Evolutionary conservation across 2,329 filamentous ascomycete genomes (phyloP), one percentile per base, ranked within the genome.

Genomic region (Fusarium miscanthi): DNA sequence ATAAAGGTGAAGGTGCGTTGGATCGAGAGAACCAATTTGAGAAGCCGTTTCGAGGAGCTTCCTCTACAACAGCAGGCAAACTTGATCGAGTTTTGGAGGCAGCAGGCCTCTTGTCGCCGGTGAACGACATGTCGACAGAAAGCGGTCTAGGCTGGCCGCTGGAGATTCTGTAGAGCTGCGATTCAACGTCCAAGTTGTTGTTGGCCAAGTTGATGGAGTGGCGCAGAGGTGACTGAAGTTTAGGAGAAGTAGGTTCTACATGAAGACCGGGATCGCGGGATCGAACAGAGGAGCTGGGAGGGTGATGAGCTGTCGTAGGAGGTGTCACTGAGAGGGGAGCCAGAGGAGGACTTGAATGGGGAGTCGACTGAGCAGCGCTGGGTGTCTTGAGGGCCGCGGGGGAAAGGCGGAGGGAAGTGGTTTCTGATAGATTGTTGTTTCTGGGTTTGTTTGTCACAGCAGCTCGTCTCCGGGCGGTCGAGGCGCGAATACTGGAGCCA

Each of bases 111-210:
- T 72, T 78, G 72, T 81, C 77, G 60, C 78, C 74, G 54, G 80
- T 81, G 38, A 78, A 78, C 54, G 74, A 74, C 80, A 78, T 79
- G 33, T 76, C 69, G 75, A 82, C 19, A 80, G 81, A 56, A 79
- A 82, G 49, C 21, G 71, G 66, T 35, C 69, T 64, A 23, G 45
- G 52, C 21, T 66, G 60, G 31, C 66, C 60, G 7, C 68, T 54
- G 30, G 69, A 57, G 65, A 65, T 51, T 45, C 38, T 60, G 31
- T 71, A 63, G 54, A 70, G 57, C 25, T 54, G 63, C 56, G 68
- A 64, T 45, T 75, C 72, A 52, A 54, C 27, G 35, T 63, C 63
- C 43, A 66, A 53, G 43, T 54, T 66, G 57, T 56, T 59, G 41
- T 57, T 60, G 59, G 79, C 74, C 53, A 76, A 72, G 49, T 74